Conservation (phyloP, 495 filamentous ascomycete species). For the Parachaetomium inaequale region DNA sequence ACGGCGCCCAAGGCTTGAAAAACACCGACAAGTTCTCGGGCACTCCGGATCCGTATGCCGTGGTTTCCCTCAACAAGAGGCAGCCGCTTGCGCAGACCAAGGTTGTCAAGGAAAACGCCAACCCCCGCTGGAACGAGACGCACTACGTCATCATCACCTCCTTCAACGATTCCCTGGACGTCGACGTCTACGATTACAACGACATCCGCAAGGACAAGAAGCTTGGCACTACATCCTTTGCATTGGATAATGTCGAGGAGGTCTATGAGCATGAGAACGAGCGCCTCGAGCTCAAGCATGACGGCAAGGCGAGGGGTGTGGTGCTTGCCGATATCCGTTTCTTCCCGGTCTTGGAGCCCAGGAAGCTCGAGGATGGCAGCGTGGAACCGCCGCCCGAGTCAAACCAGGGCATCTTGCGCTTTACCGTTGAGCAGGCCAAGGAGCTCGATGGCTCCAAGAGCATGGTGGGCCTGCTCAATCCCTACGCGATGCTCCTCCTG, state of each 20-base stretch:
- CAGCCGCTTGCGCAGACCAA: slow-evolving; percentile 82
- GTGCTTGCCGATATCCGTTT: slow-evolving; percentile 82
- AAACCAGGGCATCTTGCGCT: slow-evolving; percentile 87
- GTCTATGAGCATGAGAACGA: slow-evolving; percentile 76
- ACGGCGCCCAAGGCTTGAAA: slow-evolving; percentile 87
- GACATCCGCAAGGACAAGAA: slow-evolving; percentile 96
- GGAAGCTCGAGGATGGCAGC: slow-evolving; percentile 70
- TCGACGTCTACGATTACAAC: slow-evolving; percentile 88
- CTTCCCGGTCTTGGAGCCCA: slow-evolving; percentile 83
- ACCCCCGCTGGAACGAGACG: slow-evolving; percentile 94
- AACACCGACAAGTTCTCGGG: slow-evolving; percentile 92
- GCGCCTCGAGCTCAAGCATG: slow-evolving; percentile 75
- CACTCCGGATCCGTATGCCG: slow-evolving; percentile 87
- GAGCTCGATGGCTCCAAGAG: slow-evolving; percentile 89
- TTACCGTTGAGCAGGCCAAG: slow-evolving; percentile 92
- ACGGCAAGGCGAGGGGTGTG: slow-evolving; percentile 77
- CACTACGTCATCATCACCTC: slow-evolving; percentile 91
- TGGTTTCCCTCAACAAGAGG: slow-evolving; percentile 81
- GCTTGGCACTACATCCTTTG: slow-evolving; percentile 79
- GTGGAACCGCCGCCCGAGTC: slow-evolving; percentile 77
- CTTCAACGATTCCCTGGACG: slow-evolving; percentile 76
- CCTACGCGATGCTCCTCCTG: slow-evolving; percentile 80
- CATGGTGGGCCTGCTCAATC: slow-evolving; percentile 81
- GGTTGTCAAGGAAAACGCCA: slow-evolving; percentile 74
- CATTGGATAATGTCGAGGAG: slow-evolving; percentile 74